A percentile compares a stretch with the other conserved stretches of the same genome.
Conservation (phyloP, 2,329 filamentous ascomycete genomes). For the Albophoma yamanashiensis region DNA sequence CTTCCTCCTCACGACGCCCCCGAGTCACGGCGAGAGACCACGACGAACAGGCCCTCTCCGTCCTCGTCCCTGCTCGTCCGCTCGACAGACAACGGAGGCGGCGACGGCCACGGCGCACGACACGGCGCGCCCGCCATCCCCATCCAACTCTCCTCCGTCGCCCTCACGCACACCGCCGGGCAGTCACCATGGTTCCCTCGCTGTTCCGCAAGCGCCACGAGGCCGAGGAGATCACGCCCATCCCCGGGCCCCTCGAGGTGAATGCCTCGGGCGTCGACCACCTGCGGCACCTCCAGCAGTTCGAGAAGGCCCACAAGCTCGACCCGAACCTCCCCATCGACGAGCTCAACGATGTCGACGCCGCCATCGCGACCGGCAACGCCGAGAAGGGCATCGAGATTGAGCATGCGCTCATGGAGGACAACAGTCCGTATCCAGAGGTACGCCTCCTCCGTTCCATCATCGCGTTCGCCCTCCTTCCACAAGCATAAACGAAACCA, state of each 20-base stretch:
- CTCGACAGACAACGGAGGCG: background rate
- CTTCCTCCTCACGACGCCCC: background rate
- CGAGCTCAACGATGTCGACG: constrained; percentile 48
- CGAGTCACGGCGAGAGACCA: background rate
- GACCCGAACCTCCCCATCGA: constrained; percentile 57
- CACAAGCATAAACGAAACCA: too few species aligned
- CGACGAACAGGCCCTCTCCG: background rate
- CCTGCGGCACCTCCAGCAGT: constrained; percentile 38
- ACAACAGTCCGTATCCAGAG: constrained; percentile 59
- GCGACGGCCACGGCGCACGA: background rate
- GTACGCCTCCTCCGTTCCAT: constrained; percentile 21
- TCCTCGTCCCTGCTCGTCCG: background rate
- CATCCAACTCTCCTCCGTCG: background rate
- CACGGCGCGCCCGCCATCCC: background rate
- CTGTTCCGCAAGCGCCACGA: constrained; percentile 35
- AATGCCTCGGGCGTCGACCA: constrained; percentile 29
- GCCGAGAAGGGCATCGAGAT: constrained; percentile 45
- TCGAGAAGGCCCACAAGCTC: constrained; percentile 50
- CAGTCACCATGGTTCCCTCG: constrained; percentile 19
- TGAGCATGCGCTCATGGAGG: constrained; percentile 47
- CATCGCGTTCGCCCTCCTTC: background rate
- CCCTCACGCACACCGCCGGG: background rate
- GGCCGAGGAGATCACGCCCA: constrained; percentile 32
- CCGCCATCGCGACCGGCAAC: constrained; percentile 42
- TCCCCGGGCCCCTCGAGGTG: constrained; percentile 26